A percentile compares a stretch with the other conserved stretches of the same genome.
These are phyloP conservation scores for Geum urbanum DNA, from an alignment of 306 rosid genomes.

Conservation along the genomic window DNA sequence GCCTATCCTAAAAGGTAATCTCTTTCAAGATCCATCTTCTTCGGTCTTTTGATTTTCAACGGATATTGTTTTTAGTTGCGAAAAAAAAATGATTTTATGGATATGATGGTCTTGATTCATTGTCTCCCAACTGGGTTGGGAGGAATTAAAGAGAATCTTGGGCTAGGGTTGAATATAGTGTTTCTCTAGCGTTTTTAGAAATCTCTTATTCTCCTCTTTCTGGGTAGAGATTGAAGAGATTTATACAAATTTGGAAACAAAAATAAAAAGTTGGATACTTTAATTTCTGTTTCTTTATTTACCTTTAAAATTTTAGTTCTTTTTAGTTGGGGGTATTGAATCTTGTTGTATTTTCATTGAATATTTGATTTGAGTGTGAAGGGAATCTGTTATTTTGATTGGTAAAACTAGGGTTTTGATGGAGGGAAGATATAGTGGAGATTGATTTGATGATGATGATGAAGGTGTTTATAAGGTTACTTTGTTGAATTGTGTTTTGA, in stretches of 20 bases:
- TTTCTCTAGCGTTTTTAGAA: conserved; percentile 48
- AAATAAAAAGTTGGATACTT: neutral
- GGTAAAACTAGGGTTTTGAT: conserved; percentile 87
- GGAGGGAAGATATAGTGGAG: conserved; percentile 99
- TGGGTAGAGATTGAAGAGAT: conserved; percentile 37
- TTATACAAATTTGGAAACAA: neutral
- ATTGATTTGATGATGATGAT: conserved; percentile 47
- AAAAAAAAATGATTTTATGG: conserved; percentile 28
- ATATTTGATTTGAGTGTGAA: conserved; percentile 37
- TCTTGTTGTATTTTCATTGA: conserved; percentile 21
- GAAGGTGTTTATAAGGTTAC: conserved; percentile 57
- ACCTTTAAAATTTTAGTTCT: neutral
- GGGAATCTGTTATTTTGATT: conserved; percentile 48
- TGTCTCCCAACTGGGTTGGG: conserved; percentile 58
- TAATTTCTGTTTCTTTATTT: neutral
- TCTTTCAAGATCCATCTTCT: conserved; percentile 41
- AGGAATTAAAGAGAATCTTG: conserved; percentile 45
- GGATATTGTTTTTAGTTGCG: neutral
- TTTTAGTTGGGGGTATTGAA: conserved; percentile 10
- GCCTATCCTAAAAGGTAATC: conserved; percentile 76
- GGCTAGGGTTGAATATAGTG: conserved; percentile 40
- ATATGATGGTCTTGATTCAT: conserved; percentile 56
- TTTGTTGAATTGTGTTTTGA: conserved; percentile 49
- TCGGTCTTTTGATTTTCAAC: conserved; percentile 21
- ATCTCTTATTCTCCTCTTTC: conserved; percentile 22